Conservation (phyloP, 108 stramenopile genomes). For the Cyclotella sp. region DNA sequence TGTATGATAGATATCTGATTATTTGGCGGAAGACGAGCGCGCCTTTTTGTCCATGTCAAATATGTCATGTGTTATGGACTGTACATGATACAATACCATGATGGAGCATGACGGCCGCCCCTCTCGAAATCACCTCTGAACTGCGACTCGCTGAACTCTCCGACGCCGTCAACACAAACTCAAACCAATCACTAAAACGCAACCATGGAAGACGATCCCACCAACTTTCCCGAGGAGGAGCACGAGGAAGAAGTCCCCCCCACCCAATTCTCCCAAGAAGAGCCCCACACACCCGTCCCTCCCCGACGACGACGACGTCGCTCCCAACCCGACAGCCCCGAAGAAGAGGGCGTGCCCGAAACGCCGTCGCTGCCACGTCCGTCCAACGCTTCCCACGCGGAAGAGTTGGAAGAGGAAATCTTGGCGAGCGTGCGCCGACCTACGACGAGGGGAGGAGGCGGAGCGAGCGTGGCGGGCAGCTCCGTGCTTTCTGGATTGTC, state of each 20-base stretch:
- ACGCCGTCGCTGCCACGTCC: not conserved
- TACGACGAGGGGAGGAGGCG: not conserved
- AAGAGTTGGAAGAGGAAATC: conserved; percentile 17
- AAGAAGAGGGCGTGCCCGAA: not conserved
- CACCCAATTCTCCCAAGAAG: conserved; percentile 37
- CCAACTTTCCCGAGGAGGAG: too few relatives aligned
- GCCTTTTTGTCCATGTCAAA: too few relatives aligned
- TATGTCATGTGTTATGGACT: too few relatives aligned
- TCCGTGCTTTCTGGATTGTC: conserved; percentile 13
- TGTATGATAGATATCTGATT: too few relatives aligned
- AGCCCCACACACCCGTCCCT: conserved; percentile 2
- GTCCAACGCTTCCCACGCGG: not conserved
- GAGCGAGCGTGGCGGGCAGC: conserved; percentile 1
- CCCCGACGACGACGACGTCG: not conserved
- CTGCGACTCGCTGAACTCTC: too few relatives aligned
- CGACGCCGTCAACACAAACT: too few relatives aligned
- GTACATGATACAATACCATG: too few relatives aligned
- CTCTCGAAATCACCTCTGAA: too few relatives aligned
- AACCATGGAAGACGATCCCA: too few relatives aligned
- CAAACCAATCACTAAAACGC: too few relatives aligned
- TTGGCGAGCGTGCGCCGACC: not conserved
- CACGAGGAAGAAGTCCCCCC: conserved; percentile 21
- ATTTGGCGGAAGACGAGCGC: too few relatives aligned
- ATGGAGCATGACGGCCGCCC: too few relatives aligned
- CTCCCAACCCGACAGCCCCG: not conserved